phyloP scores from a whole-genome alignment of 352 stramenopile species.

The Aphanomyces euteiches region DNA sequence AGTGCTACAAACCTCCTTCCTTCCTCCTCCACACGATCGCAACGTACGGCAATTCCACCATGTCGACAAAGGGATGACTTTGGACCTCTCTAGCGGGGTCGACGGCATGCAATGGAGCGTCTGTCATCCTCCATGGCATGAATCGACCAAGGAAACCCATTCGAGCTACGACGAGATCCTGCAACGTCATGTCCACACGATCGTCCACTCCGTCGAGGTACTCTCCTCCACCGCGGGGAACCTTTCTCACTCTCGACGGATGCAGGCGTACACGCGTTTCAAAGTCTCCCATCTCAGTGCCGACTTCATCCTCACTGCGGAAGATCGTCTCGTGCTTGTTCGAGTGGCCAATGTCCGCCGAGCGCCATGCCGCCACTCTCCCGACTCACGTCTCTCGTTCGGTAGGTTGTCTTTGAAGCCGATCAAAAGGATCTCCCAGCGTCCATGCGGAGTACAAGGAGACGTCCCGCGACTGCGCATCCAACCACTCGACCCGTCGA shows the following conservation, averaged over 20 bases:
- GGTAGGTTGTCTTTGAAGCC: constrained; percentile 20
- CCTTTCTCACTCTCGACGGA: neutral
- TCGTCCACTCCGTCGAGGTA: constrained; percentile 23
- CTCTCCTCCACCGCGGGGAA: too few species aligned
- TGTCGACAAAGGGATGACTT: too few species aligned
- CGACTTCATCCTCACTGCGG: constrained; percentile 25
- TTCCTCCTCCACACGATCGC: constrained; percentile 21
- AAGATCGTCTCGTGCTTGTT: constrained; percentile 6
- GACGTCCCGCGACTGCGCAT: constrained; percentile 1
- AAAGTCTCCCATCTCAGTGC: constrained; percentile 11
- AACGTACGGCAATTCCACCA: neutral
- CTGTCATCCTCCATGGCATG: neutral
- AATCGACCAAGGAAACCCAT: constrained; percentile 5
- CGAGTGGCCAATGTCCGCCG: constrained; percentile 14
- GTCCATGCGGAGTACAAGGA: neutral
- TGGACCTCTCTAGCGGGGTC: neutral
- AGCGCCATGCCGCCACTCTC: too few species aligned
- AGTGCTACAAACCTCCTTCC: constrained; percentile 17
- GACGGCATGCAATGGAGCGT: neutral
- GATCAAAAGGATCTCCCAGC: neutral
- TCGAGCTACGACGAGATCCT: constrained; percentile 16
- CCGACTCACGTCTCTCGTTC: neutral
- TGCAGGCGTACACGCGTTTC: constrained; percentile 2
- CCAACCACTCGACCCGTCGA: neutral
- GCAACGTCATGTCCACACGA: neutral